These are phyloP conservation scores for Xanthoconium separans DNA, from an alignment of 1,284 basidiomycete genomes.

Conservation along the genomic window DNA sequence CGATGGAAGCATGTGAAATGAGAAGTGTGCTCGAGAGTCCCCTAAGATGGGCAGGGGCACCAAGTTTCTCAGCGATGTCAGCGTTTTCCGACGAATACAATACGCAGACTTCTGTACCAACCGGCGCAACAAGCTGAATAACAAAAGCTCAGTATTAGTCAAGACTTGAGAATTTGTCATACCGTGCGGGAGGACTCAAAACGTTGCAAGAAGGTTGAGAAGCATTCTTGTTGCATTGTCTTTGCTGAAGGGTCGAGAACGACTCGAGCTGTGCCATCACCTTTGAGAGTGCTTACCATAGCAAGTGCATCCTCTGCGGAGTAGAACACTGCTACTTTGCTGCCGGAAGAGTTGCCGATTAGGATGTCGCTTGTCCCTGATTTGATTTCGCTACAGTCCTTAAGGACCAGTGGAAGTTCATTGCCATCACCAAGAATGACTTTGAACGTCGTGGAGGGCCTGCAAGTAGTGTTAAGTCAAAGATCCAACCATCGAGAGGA, in stretches of 20 bases:
- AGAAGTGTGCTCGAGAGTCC: slow-evolving; percentile 36
- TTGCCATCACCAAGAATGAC: slow-evolving; percentile 30
- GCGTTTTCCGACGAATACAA: slow-evolving; percentile 52
- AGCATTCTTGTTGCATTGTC: slow-evolving; percentile 41
- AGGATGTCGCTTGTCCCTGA: slow-evolving; percentile 35
- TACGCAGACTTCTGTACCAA: slow-evolving; percentile 46
- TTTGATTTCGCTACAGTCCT: slow-evolving; percentile 34
- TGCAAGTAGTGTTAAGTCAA: slow-evolving; percentile 11
- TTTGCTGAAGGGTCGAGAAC: slow-evolving; percentile 38
- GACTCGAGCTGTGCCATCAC: slow-evolving; percentile 49
- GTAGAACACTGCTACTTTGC: slow-evolving; percentile 58
- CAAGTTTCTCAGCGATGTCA: slow-evolving; percentile 43
- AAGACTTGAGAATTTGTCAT: slow-evolving; percentile 23
- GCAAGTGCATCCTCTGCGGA: slow-evolving; percentile 38
- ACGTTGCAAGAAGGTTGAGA: slow-evolving; percentile 43
- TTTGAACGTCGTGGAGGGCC: slow-evolving; percentile 27
- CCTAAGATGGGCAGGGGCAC: slow-evolving; percentile 29
- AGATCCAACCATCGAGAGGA: background rate
- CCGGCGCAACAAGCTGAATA: slow-evolving; percentile 51
- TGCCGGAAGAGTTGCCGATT: slow-evolving; percentile 36
- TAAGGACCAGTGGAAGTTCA: slow-evolving; percentile 39
- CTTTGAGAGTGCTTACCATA: slow-evolving; percentile 50
- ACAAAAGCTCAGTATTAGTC: slow-evolving; percentile 5
- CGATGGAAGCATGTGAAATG: slow-evolving; percentile 35
- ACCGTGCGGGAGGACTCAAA: slow-evolving; percentile 53